phyloP scores from a whole-genome alignment of 257 asterid species.

The Cinchona pubescens region DNA sequence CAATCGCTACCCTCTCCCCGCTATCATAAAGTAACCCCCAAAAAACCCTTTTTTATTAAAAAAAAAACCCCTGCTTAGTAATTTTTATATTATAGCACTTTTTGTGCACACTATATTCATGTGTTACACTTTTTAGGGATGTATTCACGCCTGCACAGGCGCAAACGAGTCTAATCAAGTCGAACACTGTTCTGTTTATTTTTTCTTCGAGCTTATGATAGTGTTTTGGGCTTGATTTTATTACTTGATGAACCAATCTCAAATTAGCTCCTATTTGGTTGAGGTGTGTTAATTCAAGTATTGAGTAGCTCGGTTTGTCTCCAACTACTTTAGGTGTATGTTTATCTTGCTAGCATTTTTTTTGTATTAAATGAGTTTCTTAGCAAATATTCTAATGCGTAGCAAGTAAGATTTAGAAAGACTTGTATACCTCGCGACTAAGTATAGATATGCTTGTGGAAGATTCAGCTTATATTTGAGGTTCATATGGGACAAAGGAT shows the following conservation, averaged over 20 bases:
- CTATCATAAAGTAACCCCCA: slow-evolving; percentile 50
- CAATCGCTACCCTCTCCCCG: slow-evolving; percentile 73
- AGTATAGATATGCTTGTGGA: background rate
- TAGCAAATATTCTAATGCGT: background rate
- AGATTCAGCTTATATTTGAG: background rate
- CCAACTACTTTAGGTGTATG: too few species aligned
- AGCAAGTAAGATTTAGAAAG: background rate
- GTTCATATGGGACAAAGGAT: background rate
- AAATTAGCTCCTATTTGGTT: background rate
- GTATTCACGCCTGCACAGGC: background rate
- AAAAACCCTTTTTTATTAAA: background rate
- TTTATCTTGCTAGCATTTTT: background rate
- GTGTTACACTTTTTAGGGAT: too few species aligned
- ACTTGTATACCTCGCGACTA: background rate
- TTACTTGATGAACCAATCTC: background rate
- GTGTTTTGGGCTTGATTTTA: background rate
- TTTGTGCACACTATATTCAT: too few species aligned
- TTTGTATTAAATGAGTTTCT: too few species aligned
- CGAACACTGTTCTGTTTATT: background rate
- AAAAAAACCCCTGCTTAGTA: too few species aligned
- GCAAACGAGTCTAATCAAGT: too few species aligned
- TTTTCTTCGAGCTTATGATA: background rate
- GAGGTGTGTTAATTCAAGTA: too few species aligned
- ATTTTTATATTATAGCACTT: too few species aligned
- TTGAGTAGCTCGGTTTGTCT: too few species aligned